Percentiles rank a stretch among this genome's conserved stretches.
phyloP scores from a whole-genome alignment of 495 filamentous ascomycete genomes.

The Podospora fimiseda region DNA sequence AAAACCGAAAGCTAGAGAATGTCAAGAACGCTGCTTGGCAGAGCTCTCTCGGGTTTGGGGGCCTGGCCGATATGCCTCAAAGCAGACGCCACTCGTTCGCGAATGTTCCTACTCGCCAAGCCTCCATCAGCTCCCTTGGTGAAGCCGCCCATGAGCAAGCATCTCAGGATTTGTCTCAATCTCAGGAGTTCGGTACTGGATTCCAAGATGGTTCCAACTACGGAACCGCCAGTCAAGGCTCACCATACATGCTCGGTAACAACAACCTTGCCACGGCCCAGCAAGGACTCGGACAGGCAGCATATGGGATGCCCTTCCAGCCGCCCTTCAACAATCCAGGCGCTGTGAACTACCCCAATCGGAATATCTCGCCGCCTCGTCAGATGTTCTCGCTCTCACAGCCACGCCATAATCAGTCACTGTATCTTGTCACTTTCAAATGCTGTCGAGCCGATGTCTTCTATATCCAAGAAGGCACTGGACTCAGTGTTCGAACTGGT shows the following conservation, averaged over 20 bases:
- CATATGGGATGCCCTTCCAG: slow-evolving; percentile 34
- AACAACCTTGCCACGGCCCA: slow-evolving; percentile 24
- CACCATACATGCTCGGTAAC: slow-evolving; percentile 43
- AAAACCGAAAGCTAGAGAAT: slow-evolving; percentile 70
- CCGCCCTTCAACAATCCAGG: slow-evolving; percentile 38
- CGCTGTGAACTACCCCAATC: slow-evolving; percentile 50
- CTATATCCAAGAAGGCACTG: slow-evolving; percentile 91
- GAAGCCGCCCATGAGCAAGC: slow-evolving; percentile 47
- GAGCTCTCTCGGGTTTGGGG: slow-evolving; percentile 73
- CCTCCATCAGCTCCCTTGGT: slow-evolving; percentile 58
- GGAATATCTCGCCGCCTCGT: slow-evolving; percentile 50
- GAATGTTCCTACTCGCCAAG: slow-evolving; percentile 62
- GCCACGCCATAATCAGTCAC: slow-evolving; percentile 69
- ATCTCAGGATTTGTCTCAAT: slow-evolving; percentile 31
- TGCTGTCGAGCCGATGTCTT: slow-evolving; percentile 91
- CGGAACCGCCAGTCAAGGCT: slow-evolving; percentile 29
- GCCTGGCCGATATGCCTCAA: slow-evolving; percentile 64
- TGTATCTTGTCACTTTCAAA: slow-evolving; percentile 94
- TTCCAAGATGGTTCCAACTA: slow-evolving; percentile 32
- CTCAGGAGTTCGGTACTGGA: slow-evolving; percentile 30
- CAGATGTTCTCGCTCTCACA: slow-evolving; percentile 57
- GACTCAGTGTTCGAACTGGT: slow-evolving; percentile 79
- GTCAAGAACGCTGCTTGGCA: slow-evolving; percentile 84
- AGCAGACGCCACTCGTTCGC: slow-evolving; percentile 97
- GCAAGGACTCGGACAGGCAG: slow-evolving; percentile 33